Conservation (phyloP, 2,329 filamentous ascomycete genomes). For the Hypomyces perniciosus region DNA sequence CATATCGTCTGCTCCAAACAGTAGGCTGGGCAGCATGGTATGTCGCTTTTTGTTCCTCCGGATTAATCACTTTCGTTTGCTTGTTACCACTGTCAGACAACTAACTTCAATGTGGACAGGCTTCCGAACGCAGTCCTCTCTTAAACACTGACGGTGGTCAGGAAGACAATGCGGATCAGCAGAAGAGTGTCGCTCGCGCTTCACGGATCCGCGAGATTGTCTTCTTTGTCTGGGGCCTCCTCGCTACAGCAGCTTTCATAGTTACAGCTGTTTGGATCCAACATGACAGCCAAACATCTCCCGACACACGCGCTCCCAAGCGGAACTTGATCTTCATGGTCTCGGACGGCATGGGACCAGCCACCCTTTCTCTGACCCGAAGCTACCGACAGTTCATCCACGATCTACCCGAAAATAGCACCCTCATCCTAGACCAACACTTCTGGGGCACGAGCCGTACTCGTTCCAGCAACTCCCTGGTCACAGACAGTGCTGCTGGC, state of each 20-base stretch:
- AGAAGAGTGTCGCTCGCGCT: constrained; percentile 22
- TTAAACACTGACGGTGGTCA: constrained; percentile 28
- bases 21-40: constrained; percentile 8
- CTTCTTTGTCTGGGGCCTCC: constrained; percentile 74
- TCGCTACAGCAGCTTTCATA: constrained; percentile 74
- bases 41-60: not conserved
- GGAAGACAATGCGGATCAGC: constrained; percentile 22
- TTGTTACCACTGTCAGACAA: not conserved
- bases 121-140: constrained; percentile 40
- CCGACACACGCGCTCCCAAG: constrained; percentile 53
- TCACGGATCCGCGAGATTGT: constrained; percentile 61
- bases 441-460: constrained; percentile 88
- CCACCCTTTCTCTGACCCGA: constrained; percentile 79
- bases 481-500: constrained; percentile 95
- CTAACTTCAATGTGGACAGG: constrained; percentile 20
- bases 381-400: constrained; percentile 76
- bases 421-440: constrained; percentile 76
- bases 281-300: constrained; percentile 55
- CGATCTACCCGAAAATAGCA: constrained; percentile 66
- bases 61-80: not conserved
- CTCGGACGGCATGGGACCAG: constrained; percentile 95
- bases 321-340: constrained; percentile 98
- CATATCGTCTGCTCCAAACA: not conserved
- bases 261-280: constrained; percentile 72
- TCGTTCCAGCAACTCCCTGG: constrained; percentile 72